Percentiles rank a stretch among this genome's conserved stretches.
These are phyloP conservation scores for Oropetium thomaeum DNA, from an alignment of 176 grass and related monocot genomes.

Conservation along the genomic window DNA sequence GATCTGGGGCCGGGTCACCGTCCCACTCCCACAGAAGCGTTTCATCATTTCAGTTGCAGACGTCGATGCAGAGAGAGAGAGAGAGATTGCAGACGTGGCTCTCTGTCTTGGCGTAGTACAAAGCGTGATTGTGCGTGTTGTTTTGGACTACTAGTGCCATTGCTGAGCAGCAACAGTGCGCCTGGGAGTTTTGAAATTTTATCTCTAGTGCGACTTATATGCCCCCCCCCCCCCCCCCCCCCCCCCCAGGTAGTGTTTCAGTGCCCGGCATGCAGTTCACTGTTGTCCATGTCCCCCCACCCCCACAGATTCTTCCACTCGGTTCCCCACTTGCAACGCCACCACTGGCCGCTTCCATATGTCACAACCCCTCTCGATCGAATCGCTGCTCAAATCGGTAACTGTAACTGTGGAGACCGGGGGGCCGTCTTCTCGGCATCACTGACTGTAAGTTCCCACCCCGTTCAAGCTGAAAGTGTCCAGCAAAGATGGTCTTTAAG, in stretches of 20 bases:
- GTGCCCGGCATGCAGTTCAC: constrained; percentile 33
- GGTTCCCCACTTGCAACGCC: constrained; percentile 24
- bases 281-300: constrained; percentile 34
- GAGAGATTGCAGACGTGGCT: background rate
- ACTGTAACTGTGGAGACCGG: too few relatives aligned
- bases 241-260: constrained; percentile 14
- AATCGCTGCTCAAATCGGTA: background rate
- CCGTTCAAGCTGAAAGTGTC: too few relatives aligned
- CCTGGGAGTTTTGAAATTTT: constrained; percentile 28
- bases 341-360: constrained; percentile 3
- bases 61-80: constrained; percentile 13
- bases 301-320: constrained; percentile 33
- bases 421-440: too few relatives aligned
- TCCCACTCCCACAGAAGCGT: constrained; percentile 15
- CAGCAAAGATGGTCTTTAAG: too few relatives aligned
- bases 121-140: constrained; percentile 35
- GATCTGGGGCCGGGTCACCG: too few relatives aligned
- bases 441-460: too few relatives aligned
- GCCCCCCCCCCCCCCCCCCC: background rate
- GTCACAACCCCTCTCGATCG: background rate
- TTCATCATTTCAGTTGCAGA: constrained; percentile 43
- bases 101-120: background rate
- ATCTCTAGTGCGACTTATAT: constrained; percentile 24
- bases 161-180: constrained; percentile 30
- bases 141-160: constrained; percentile 42